Percentiles rank a stretch among this genome's conserved stretches.
Conservation (phyloP, 2,329 filamentous ascomycete species). For the Calonectria pseudoreteaudii region DNA sequence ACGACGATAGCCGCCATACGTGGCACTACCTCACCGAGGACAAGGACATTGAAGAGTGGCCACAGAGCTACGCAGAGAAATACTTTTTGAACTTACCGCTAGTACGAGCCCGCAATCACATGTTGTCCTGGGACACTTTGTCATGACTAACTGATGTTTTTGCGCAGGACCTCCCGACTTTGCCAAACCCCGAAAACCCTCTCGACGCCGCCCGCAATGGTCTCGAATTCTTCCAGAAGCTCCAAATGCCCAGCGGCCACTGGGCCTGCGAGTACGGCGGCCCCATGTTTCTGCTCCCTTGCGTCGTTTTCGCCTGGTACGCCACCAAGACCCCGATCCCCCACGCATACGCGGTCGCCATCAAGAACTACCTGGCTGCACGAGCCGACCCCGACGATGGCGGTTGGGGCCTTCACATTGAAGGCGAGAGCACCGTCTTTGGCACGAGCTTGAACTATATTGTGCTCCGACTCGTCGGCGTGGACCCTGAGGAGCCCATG, state of each 20-base stretch:
- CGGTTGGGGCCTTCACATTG: constrained; percentile 97
- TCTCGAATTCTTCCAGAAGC: constrained; percentile 86
- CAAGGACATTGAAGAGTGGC: constrained; percentile 79
- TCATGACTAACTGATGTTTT: constrained; percentile 7
- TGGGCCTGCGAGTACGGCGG: constrained; percentile 99
- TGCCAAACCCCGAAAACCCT: constrained; percentile 77
- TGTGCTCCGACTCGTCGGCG: constrained; percentile 82
- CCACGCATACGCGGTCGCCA: constrained; percentile 83
- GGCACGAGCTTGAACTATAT: constrained; percentile 92
- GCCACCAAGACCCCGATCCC: constrained; percentile 90
- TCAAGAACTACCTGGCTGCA: constrained; percentile 91
- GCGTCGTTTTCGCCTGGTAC: constrained; percentile 87
- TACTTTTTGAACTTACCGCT: constrained; percentile 85
- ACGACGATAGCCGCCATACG: constrained; percentile 87
- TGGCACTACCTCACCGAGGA: constrained; percentile 92
- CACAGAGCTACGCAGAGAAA: constrained; percentile 89
- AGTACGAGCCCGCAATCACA: constrained; percentile 59
- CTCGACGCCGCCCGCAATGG: constrained; percentile 85
- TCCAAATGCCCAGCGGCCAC: constrained; percentile 89
- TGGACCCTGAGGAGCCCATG: constrained; percentile 82
- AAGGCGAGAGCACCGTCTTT: constrained; percentile 92
- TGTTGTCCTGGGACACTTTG: not conserved
- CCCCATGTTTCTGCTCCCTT: constrained; percentile 93
- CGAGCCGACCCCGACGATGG: constrained; percentile 88
- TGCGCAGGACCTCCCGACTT: constrained; percentile 76